Evolutionary conservation across 805 yeast genomes (phyloP), one percentile per base, ranked within the genome.

Genomic region (Nakazawaea wickerhamii): DNA sequence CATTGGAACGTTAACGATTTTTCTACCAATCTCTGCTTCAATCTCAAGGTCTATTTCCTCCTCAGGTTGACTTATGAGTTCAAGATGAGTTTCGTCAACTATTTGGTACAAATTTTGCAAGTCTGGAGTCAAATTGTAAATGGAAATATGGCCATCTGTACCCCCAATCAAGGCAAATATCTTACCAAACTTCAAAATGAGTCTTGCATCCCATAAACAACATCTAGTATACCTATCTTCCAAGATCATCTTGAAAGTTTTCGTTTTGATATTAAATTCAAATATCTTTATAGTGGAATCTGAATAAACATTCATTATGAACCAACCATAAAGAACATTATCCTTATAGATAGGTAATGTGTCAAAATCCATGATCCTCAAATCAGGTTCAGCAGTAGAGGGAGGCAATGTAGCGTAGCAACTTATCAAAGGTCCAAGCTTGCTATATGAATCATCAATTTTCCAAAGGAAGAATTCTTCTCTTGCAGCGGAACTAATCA

Each of bases 381-480:
- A 67, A 59, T 93, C 98, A 0, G 95, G 95, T 44, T 77, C 75
- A 11, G 68, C 69, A 7, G 59, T 57, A 1, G 71, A 64, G 1
- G 87, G 77, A 3, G 75, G 77, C 22, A 90, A 62, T 1, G 75
- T 61, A 4, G 81, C 73, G 36, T 63, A 63, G 30, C 79, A 68
- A 0, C 55, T 55, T 20, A 83, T 70, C 22, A 72, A 68, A 1
- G 83, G 78, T 5, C 51, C 51, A 13, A 53, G 59, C 7, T 57
- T 47, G 4, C 58, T 52, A 9, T 47, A 42, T 8, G 57, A 48
- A 4, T 63, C 60, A 27, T 67, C 59, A 1, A 88, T 49, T 44
- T 73, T 73, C 99, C 99, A 93, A 5, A 87, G 63, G 48, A 75
- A 74, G 35, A 93, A 73, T 61, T 93, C 99, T 58, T 93, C 99